Evolutionary conservation across 345 rosid genomes (phyloP).

Genomic region (Erucastrum elatum): DNA sequence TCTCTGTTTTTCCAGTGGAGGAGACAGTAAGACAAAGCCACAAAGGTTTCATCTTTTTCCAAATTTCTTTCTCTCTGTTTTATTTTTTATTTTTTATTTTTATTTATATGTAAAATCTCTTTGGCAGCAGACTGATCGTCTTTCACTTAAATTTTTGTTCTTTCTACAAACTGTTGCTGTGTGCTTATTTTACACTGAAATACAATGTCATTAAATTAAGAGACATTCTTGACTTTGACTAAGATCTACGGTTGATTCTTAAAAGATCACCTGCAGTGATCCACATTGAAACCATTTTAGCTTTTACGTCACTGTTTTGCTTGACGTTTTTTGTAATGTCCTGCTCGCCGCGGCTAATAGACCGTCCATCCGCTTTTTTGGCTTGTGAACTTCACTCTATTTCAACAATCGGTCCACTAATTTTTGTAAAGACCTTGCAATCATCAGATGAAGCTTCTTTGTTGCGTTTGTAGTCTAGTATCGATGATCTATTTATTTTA

Average conservation of each 20-base stretch:
- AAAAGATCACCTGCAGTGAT: neutral
- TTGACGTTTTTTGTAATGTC: too few relatives aligned
- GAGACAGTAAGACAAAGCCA: slow-evolving; percentile 32
- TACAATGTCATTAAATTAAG: neutral
- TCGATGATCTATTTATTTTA: too few relatives aligned
- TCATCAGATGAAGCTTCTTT: too few relatives aligned
- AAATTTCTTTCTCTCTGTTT: neutral
- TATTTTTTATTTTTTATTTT: neutral
- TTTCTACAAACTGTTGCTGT: neutral
- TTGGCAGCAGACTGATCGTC: slow-evolving; percentile 25
- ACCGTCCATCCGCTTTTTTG: too few relatives aligned
- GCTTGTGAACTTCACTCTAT: too few relatives aligned
- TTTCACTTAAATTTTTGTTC: slow-evolving; percentile 14
- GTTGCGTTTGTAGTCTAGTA: too few relatives aligned
- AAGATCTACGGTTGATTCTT: neutral
- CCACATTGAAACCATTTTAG: neutral
- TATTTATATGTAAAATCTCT: neutral
- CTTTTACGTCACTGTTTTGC: slow-evolving; percentile 22
- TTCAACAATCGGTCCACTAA: too few relatives aligned
- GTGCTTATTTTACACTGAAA: slow-evolving; percentile 19
- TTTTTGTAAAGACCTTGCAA: too few relatives aligned
- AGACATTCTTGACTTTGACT: neutral
- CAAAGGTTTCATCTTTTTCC: slow-evolving; percentile 19
- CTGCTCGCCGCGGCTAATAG: too few relatives aligned
- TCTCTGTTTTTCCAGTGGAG: slow-evolving; percentile 28